Evolutionary conservation across 2,329 filamentous ascomycete genomes (phyloP).

Genomic region (Gaeumannomyces tritici): DNA sequence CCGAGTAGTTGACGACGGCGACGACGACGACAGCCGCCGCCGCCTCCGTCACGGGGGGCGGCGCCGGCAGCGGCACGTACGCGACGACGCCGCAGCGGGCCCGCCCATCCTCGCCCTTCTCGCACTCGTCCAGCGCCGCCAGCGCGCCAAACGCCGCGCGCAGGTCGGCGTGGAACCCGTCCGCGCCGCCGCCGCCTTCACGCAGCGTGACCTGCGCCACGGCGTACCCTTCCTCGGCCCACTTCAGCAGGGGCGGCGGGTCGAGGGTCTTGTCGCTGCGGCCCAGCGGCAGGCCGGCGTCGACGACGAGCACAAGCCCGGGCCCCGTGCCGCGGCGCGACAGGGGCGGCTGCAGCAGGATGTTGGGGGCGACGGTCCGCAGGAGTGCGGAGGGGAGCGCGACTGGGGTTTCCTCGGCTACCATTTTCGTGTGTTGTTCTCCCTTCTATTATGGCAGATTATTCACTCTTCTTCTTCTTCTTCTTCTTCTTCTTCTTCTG

Average conservation of each 20-base stretch:
- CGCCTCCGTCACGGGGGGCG: conserved; percentile 10
- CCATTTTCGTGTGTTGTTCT: background rate
- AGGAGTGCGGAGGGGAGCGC: background rate
- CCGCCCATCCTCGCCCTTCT: conserved; percentile 24
- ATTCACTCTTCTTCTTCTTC: background rate
- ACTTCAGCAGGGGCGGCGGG: conserved; percentile 52
- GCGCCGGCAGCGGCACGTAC: conserved; percentile 16
- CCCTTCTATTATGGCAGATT: too few relatives aligned
- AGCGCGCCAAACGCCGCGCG: conserved; percentile 12
- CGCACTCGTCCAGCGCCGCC: conserved; percentile 12
- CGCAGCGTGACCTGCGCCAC: conserved; percentile 42
- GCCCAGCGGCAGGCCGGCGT: conserved; percentile 6
- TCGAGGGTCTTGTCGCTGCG: conserved; percentile 7
- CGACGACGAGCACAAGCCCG: conserved; percentile 14
- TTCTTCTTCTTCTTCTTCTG: too few relatives aligned
- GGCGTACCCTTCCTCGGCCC: conserved; percentile 61
- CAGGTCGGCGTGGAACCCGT: conserved; percentile 21
- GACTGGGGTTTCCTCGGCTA: background rate
- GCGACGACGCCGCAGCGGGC: background rate
- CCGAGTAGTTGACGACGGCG: background rate
- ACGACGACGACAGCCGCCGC: background rate
- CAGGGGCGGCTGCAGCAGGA: conserved; percentile 12
- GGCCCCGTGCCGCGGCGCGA: conserved; percentile 18
- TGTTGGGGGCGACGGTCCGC: background rate
- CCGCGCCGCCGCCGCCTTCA: background rate